A percentile compares a stretch with the other conserved stretches of the same genome.
phyloP scores from a whole-genome alignment of 306 rosid species.

The Datisca glomerata region DNA sequence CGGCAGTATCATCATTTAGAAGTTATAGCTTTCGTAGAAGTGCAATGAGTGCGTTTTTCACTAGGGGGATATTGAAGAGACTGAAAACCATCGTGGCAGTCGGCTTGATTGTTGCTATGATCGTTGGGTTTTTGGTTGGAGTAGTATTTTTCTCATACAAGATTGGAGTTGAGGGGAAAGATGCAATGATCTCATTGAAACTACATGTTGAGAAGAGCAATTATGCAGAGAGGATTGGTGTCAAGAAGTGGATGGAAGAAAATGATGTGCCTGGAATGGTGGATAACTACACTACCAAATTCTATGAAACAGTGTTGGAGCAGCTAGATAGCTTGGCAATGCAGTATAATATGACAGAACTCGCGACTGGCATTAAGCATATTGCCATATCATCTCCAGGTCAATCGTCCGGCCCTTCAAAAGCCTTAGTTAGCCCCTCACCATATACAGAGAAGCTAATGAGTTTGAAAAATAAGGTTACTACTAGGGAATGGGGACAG shows the following conservation, averaged over 20 bases:
- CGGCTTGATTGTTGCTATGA: slow-evolving; percentile 82
- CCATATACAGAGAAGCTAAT: slow-evolving; percentile 52
- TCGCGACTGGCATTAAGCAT: slow-evolving; percentile 80
- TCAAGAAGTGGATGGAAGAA: slow-evolving; percentile 95
- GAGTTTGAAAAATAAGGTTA: slow-evolving; percentile 51
- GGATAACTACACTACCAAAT: slow-evolving; percentile 60
- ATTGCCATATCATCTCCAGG: slow-evolving; percentile 32
- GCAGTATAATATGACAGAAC: slow-evolving; percentile 82
- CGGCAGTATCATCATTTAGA: slow-evolving; percentile 53
- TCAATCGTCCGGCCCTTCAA: slow-evolving; percentile 38
- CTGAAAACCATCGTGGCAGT: slow-evolving; percentile 66
- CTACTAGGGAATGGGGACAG: slow-evolving; percentile 65
- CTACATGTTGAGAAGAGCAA: slow-evolving; percentile 67
- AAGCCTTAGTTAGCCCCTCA: slow-evolving; percentile 34
- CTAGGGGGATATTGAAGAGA: slow-evolving; percentile 47
- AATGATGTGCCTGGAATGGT: slow-evolving; percentile 85
- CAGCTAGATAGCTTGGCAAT: slow-evolving; percentile 82
- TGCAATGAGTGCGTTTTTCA: slow-evolving; percentile 56
- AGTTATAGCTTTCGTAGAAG: slow-evolving; percentile 58
- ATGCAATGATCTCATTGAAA: slow-evolving; percentile 77
- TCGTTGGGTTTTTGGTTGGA: slow-evolving; percentile 63
- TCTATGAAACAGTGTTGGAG: slow-evolving; percentile 69
- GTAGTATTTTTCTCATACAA: slow-evolving; percentile 73
- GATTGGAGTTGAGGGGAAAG: slow-evolving; percentile 90
- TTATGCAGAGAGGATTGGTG: slow-evolving; percentile 78